Conservation (phyloP, 2,329 filamentous ascomycete genomes). For the Trichoderma sp. region DNA sequence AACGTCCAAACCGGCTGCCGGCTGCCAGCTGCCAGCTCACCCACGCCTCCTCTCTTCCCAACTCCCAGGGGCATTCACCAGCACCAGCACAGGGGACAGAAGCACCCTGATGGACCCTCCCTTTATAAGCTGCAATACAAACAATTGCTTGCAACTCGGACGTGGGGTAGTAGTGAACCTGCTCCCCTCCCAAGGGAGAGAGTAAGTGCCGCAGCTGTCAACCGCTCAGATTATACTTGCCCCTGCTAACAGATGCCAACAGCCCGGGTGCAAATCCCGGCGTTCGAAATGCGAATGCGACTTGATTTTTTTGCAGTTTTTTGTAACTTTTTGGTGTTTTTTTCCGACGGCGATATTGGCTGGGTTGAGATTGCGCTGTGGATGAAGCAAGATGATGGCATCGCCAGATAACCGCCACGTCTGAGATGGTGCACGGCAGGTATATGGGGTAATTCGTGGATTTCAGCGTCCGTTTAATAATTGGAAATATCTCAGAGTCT, state of each 20-base stretch:
- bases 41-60: no score
- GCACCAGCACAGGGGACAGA: no score
- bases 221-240: background rate
- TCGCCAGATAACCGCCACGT: no score
- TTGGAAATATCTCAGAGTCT: no score
- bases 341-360: no score
- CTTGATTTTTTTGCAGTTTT: slow-evolving; percentile 29
- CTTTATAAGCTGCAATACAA: slow-evolving; percentile 27
- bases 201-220: slow-evolving; percentile 32
- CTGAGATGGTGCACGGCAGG: no score
- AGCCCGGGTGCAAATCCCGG: slow-evolving; percentile 36
- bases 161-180: slow-evolving; percentile 36
- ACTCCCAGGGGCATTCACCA: no score
- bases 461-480: no score
- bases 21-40: slow-evolving; percentile 10
- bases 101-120: no score
- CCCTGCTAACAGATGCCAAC: slow-evolving; percentile 23
- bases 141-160: slow-evolving; percentile 29
- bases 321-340: background rate
- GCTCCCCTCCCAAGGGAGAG: slow-evolving; percentile 36
- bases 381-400: background rate
- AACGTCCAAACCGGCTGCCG: background rate
- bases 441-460: no score
- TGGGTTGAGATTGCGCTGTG: background rate
- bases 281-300: slow-evolving; percentile 32